A percentile compares a stretch with the other conserved stretches of the same genome.
Evolutionary conservation across 176 grass and related monocot species (phyloP).

Genomic region (Cocos nucifera): DNA sequence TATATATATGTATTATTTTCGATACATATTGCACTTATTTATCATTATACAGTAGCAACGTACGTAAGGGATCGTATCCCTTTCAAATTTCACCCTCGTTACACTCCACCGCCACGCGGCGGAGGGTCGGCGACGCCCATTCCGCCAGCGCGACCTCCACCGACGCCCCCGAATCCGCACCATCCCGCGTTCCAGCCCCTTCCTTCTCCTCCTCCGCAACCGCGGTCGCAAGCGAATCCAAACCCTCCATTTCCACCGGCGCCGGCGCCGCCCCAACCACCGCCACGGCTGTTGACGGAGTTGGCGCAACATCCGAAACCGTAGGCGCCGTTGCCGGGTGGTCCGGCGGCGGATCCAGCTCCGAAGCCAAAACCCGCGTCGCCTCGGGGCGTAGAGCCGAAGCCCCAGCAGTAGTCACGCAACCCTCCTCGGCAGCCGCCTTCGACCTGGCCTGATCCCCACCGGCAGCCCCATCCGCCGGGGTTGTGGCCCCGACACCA

Average conservation of each 20-base stretch:
- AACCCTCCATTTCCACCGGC: neutral
- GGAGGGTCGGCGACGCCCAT: neutral
- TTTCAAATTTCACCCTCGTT: no score
- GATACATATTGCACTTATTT: no score
- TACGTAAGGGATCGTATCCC: no score
- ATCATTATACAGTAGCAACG: no score
- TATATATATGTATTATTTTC: no score
- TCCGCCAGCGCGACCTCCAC: neutral
- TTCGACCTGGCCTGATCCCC: neutral
- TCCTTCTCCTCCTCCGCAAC: no score
- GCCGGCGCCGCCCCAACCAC: neutral
- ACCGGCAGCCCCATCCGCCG: neutral
- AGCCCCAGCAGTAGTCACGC: neutral
- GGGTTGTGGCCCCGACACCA: neutral
- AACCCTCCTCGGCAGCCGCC: neutral
- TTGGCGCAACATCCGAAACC: neutral
- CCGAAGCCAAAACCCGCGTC: conserved; percentile 6
- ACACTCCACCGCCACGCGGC: neutral
- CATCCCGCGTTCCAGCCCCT: neutral
- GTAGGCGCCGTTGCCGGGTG: neutral
- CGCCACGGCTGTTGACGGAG: neutral
- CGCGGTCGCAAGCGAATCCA: neutral
- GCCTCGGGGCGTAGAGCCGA: neutral
- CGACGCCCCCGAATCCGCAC: neutral
- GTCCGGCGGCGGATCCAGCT: neutral